Conservation (phyloP, 2,329 filamentous ascomycete species). For the Endocalyx cinctus region DNA sequence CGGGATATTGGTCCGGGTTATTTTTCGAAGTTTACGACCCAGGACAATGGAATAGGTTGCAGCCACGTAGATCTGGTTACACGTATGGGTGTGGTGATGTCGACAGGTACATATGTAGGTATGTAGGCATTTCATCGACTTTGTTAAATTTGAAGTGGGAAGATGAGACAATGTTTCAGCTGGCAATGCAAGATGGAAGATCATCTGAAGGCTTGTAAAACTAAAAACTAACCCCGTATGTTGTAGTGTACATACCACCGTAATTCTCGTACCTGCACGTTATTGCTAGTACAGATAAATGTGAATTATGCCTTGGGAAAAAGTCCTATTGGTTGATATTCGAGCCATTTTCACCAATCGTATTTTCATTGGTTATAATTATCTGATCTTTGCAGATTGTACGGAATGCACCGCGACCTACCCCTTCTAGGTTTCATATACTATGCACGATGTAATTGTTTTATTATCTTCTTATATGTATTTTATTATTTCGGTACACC, state of each 20-base stretch:
- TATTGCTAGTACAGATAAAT: not conserved
- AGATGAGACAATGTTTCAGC: not conserved
- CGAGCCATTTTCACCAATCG: not conserved
- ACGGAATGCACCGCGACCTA: no score
- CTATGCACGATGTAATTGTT: no score
- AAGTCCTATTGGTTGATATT: not conserved
- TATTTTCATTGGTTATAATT: not conserved
- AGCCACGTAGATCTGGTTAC: not conserved
- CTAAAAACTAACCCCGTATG: no score
- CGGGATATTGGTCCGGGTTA: not conserved
- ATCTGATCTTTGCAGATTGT: no score
- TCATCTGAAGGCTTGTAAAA: no score
- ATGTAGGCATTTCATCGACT: no score
- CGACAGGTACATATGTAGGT: no score
- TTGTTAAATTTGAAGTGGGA: not conserved
- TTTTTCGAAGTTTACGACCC: no score
- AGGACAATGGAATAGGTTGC: not conserved
- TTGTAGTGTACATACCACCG: not conserved
- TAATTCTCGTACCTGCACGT: not conserved
- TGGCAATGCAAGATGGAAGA: not conserved
- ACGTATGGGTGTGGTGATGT: no score
- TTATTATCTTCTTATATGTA: no score
- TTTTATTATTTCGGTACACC: no score
- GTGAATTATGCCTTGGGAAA: not conserved
- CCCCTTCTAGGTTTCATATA: no score